Base-by-base conservation (phyloP, 768 basidiomycete genomes). In the Gymnopilus junonius region DNA sequence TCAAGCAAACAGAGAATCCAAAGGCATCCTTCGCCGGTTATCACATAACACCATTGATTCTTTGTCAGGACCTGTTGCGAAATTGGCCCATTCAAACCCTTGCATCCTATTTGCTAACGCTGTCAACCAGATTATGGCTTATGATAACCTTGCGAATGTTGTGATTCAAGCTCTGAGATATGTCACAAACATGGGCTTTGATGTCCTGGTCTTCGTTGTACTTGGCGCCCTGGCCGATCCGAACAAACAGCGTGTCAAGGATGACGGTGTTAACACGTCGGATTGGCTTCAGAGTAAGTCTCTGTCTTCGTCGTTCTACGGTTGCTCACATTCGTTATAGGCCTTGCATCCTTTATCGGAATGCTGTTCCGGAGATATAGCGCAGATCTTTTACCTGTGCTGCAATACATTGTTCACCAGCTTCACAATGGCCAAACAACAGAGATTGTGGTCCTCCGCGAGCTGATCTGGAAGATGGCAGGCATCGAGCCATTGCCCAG, bases 391-490 rank as follows among this genome's bases (percentile, higher is more conserved):
- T 88, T 89, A 0, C 91, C 93, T 0, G 81, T 99, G 55, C 76
- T 99, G 59, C 92, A 88, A 74, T 98, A 97, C 70, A 86, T 99
- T 66, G 91, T 93, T 42, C 94, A 99, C 71, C 95, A 96, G 71
- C 82, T 99, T 31, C 86, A 91, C 71, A 86, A 87, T 48, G 89
- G 88, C 35, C 89, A 94, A 71, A 86, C 93, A 1, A 90, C 92
- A 11, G 95, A 99, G 70, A 89, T 98, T 45, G 85, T 95, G 21
- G 92, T 99, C 23, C 81, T 99, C n/a, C 87, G 91, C 32, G 95
- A 97, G 70, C 79, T 99, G 55, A 94, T 99, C 55, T 91, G 89
- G 85, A 93, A 94, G 73, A 97, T 98, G 94, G 91, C 95, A 5
- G 95, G 93, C 3, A 93, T 97, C 62, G 91, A 97, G 70, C 94